A percentile compares a stretch with the other conserved stretches of the same genome.
phyloP scores from a whole-genome alignment of 352 stramenopile species.

The Phytophthora pisi region DNA sequence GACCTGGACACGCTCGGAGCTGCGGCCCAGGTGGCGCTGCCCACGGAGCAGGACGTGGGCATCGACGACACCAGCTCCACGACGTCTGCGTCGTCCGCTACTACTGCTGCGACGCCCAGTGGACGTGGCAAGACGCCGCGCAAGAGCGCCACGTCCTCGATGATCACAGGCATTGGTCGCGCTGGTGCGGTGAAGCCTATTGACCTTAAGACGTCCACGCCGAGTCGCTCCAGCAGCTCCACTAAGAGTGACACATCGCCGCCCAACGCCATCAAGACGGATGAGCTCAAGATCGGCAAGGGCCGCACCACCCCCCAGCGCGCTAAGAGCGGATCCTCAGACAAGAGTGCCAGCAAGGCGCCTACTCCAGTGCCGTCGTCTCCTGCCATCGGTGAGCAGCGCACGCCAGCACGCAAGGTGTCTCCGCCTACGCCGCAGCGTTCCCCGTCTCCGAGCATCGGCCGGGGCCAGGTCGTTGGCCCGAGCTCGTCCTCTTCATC shows the following conservation, averaged over 20 bases:
- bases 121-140: conserved; percentile 65
- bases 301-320: conserved; percentile 59
- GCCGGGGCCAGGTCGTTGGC: conserved; percentile 29
- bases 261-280: conserved; percentile 37
- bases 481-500: conserved; percentile 42
- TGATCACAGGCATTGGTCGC: conserved; percentile 78
- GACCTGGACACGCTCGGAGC: conserved; percentile 92
- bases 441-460: conserved; percentile 40
- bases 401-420: conserved; percentile 40
- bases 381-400: conserved; percentile 38
- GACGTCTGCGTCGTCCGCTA: conserved; percentile 4
- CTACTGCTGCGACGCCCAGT: conserved; percentile 10
- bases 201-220: conserved; percentile 78
- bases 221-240: conserved; percentile 52
- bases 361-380: conserved; percentile 38
- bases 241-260: conserved; percentile 58
- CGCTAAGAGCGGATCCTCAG: conserved; percentile 49
- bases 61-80: conserved; percentile 52
- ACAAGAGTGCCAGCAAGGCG: conserved; percentile 38
- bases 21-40: conserved; percentile 71
- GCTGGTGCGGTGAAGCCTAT: conserved; percentile 77
- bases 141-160: conserved; percentile 59
- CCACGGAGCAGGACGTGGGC: conserved; percentile 74
- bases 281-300: conserved; percentile 57
- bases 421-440: conserved; percentile 44